phyloP scores from a whole-genome alignment of 805 yeast species.

The Lachancea sp. region DNA sequence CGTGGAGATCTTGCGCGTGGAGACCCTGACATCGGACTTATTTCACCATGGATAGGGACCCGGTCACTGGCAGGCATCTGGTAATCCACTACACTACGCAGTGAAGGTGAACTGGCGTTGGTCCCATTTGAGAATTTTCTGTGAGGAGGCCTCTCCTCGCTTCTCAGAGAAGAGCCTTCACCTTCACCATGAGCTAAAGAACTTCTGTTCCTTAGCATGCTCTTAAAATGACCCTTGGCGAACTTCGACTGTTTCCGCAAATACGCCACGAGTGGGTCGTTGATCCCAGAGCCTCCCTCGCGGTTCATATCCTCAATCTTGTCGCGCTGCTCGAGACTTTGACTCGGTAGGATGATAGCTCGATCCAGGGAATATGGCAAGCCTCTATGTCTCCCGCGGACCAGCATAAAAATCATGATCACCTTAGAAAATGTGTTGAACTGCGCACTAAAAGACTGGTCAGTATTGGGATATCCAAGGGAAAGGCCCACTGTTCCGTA shows the following conservation, averaged over 20 bases:
- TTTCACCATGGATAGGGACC: not conserved
- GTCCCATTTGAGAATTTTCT: not conserved
- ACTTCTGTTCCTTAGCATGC: not conserved
- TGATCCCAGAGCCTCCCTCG: slow-evolving; percentile 7
- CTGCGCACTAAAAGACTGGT: slow-evolving; percentile 66
- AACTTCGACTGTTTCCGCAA: slow-evolving; percentile 18
- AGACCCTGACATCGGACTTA: slow-evolving; percentile 2
- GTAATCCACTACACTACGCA: slow-evolving; percentile 1
- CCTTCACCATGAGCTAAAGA: not conserved
- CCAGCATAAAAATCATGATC: slow-evolving; percentile 81
- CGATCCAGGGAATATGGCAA: slow-evolving; percentile 89
- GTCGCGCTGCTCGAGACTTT: slow-evolving; percentile 56
- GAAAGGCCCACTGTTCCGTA: slow-evolving; percentile 96
- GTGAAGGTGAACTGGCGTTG: not conserved
- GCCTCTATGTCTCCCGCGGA: slow-evolving; percentile 95
- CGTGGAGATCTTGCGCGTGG: slow-evolving; percentile 1
- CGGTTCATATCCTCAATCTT: slow-evolving; percentile 40
- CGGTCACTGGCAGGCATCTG: not conserved
- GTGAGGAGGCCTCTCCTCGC: not conserved
- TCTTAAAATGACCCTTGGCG: slow-evolving; percentile 3
- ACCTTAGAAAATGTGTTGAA: slow-evolving; percentile 72
- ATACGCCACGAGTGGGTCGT: slow-evolving; percentile 28
- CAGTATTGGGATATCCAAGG: slow-evolving; percentile 65
- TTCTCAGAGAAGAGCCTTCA: not conserved
- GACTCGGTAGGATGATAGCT: slow-evolving; percentile 81